Percentiles rank a stretch among this genome's conserved stretches.
Evolutionary conservation across 2,329 filamentous ascomycete genomes (phyloP).

Genomic region (Septoria linicola): DNA sequence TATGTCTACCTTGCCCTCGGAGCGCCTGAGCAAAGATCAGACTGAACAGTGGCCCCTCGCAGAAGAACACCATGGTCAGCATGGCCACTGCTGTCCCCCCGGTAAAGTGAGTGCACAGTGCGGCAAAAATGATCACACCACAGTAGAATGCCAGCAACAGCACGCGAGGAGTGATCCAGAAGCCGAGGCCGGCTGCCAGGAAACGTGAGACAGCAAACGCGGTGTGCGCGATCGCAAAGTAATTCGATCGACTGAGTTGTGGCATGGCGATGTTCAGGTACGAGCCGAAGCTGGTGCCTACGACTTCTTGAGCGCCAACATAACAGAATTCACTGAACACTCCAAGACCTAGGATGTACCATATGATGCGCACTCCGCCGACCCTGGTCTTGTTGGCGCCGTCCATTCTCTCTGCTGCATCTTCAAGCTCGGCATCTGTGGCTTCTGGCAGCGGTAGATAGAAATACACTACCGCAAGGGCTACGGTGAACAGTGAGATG

Average conservation of each 20-base stretch:
- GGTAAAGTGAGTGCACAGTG: slow-evolving; percentile 52
- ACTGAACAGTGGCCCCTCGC: slow-evolving; percentile 61
- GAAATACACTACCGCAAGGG: slow-evolving; percentile 59
- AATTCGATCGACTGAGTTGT: slow-evolving; percentile 40
- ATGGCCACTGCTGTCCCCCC: slow-evolving; percentile 49
- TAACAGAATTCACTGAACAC: slow-evolving; percentile 60
- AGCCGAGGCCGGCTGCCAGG: slow-evolving; percentile 52
- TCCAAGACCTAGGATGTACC: slow-evolving; percentile 56
- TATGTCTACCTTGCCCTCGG: slow-evolving; percentile 58
- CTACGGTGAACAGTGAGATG: slow-evolving; percentile 60
- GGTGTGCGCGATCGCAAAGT: slow-evolving; percentile 56
- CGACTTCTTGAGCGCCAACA: slow-evolving; percentile 59
- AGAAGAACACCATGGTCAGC: slow-evolving; percentile 56
- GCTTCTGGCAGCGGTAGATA: slow-evolving; percentile 63
- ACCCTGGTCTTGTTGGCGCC: slow-evolving; percentile 50
- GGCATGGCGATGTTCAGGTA: slow-evolving; percentile 47
- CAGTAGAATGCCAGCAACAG: slow-evolving; percentile 56
- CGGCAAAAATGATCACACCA: slow-evolving; percentile 53
- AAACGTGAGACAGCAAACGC: slow-evolving; percentile 61
- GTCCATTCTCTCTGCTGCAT: slow-evolving; percentile 53
- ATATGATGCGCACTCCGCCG: slow-evolving; percentile 52
- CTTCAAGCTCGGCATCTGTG: slow-evolving; percentile 59
- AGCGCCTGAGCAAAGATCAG: slow-evolving; percentile 59
- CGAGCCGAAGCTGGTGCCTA: slow-evolving; percentile 49
- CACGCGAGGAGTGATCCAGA: slow-evolving; percentile 58